phyloP scores from a whole-genome alignment of 2,329 filamentous ascomycete genomes.

The Colletotrichum musae region DNA sequence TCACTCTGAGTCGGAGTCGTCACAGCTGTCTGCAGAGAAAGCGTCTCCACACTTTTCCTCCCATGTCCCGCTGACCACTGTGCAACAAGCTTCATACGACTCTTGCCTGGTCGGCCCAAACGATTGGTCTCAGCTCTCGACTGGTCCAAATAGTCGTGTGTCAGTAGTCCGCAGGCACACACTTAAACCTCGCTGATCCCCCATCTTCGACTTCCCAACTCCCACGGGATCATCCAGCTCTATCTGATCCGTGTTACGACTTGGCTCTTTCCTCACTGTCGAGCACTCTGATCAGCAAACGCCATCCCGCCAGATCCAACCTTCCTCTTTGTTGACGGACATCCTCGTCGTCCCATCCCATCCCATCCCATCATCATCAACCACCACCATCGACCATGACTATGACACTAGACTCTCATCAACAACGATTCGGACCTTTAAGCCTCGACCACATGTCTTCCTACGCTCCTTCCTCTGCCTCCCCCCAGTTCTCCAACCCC shows the following conservation, averaged over 20 bases:
- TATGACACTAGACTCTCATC: constrained; percentile 94
- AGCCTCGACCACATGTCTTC: constrained; percentile 83
- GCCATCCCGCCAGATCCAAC: constrained; percentile 44
- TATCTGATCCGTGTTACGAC: constrained; percentile 54
- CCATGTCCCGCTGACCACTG: constrained; percentile 58
- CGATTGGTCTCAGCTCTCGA: constrained; percentile 56
- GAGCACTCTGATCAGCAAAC: constrained; percentile 68
- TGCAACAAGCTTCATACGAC: constrained; percentile 60
- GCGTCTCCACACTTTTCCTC: constrained; percentile 51
- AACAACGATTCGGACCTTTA: constrained; percentile 83
- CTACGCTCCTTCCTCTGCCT: constrained; percentile 68
- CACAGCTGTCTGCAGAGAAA: constrained; percentile 57
- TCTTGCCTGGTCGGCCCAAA: constrained; percentile 53
- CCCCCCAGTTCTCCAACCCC: constrained; percentile 90
- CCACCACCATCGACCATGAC: constrained; percentile 75
- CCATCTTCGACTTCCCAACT: constrained; percentile 49
- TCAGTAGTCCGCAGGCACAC: constrained; percentile 43
- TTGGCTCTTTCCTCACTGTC: constrained; percentile 58
- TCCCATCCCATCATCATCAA: constrained; percentile 15
- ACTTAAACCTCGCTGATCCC: constrained; percentile 69
- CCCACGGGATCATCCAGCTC: constrained; percentile 52
- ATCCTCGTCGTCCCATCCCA: constrained; percentile 38
- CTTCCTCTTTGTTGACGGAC: constrained; percentile 39
- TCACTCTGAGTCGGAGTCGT: constrained; percentile 67
- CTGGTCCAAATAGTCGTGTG: constrained; percentile 44